A percentile compares a stretch with the other conserved stretches of the same genome.
These are phyloP conservation scores for Exophiala dermatitidis DNA, from an alignment of 2,329 filamentous ascomycete species.

Conservation along the genomic window DNA sequence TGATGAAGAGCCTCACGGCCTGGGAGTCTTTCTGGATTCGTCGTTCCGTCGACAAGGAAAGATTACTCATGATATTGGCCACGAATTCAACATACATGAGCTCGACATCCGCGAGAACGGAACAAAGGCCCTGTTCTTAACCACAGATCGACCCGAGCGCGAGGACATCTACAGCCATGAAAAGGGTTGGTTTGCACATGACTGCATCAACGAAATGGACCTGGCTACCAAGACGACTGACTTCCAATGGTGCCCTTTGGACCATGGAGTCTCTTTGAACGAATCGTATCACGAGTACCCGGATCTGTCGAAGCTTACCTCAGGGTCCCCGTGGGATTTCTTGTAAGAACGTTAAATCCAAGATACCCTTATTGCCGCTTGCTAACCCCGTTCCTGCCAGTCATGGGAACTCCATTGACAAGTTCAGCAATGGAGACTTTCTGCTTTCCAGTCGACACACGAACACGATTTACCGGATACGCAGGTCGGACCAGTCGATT, in stretches of 20 bases:
- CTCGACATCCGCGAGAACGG: constrained; percentile 11
- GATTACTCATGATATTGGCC: background rate
- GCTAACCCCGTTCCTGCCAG: background rate
- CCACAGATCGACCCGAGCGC: constrained; percentile 6
- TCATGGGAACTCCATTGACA: constrained; percentile 49
- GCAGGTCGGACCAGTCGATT: constrained; percentile 26
- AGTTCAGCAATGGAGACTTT: constrained; percentile 41
- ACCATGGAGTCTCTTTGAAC: constrained; percentile 33
- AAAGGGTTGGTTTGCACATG: constrained; percentile 36
- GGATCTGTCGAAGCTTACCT: background rate
- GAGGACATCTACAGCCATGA: constrained; percentile 4
- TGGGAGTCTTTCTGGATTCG: constrained; percentile 1
- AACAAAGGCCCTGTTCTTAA: constrained; percentile 1
- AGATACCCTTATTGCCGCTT: background rate
- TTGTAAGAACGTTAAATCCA: constrained; percentile 29
- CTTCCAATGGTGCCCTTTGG: constrained; percentile 43
- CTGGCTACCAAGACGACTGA: constrained; percentile 37
- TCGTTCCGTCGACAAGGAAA: background rate
- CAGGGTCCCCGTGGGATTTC: constrained; percentile 41
- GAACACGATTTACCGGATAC: constrained; percentile 37
- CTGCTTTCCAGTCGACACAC: constrained; percentile 39
- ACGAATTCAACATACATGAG: constrained; percentile 17
- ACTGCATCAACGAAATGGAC: constrained; percentile 41
- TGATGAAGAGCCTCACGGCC: background rate
- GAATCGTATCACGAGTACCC: constrained; percentile 6